phyloP scores from a whole-genome alignment of 495 filamentous ascomycete genomes.

The Penicillium lividum region DNA sequence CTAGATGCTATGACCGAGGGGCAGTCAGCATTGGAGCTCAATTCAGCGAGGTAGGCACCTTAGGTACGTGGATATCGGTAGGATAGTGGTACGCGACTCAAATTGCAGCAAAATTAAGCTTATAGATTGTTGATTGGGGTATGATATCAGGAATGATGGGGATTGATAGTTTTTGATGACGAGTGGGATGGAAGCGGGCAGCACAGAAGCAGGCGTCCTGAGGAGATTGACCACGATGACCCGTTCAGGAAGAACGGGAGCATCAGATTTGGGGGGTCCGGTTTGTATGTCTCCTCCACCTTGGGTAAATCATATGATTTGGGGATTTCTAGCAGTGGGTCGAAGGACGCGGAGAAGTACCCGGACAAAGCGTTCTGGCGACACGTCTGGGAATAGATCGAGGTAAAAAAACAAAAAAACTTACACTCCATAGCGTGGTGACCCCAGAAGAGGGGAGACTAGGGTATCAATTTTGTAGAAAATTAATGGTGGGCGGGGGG shows the following conservation, averaged over 20 bases:
- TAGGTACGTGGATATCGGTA: slow-evolving; percentile 23
- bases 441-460: slow-evolving; percentile 43
- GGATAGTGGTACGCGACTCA: slow-evolving; percentile 42
- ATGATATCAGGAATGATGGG: slow-evolving; percentile 42
- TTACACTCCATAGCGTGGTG: slow-evolving; percentile 56
- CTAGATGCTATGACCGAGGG: slow-evolving; percentile 46
- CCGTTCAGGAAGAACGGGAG: slow-evolving; percentile 18
- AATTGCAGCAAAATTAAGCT: slow-evolving; percentile 27
- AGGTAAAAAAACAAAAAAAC: slow-evolving; percentile 38
- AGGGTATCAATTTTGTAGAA: slow-evolving; percentile 29
- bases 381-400: slow-evolving; percentile 24
- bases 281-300: slow-evolving; percentile 15
- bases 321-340: slow-evolving; percentile 42
- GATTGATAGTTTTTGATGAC: slow-evolving; percentile 45
- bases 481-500: slow-evolving; percentile 32
- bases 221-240: slow-evolving; percentile 27
- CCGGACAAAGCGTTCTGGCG: slow-evolving; percentile 36
- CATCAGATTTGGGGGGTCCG: slow-evolving; percentile 17
- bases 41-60: slow-evolving; percentile 18
- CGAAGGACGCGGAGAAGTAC: slow-evolving; percentile 49
- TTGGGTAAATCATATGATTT: slow-evolving; percentile 23
- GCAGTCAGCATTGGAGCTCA: slow-evolving; percentile 52
- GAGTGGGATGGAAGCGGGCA: slow-evolving; percentile 42
- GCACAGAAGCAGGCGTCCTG: slow-evolving; percentile 30
- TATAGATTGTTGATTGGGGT: slow-evolving; percentile 26